A percentile compares a stretch with the other conserved stretches of the same genome.
These are phyloP conservation scores for Fusarium odoratissimum DNA, from an alignment of 2,329 filamentous ascomycete species.

Conservation along the genomic window DNA sequence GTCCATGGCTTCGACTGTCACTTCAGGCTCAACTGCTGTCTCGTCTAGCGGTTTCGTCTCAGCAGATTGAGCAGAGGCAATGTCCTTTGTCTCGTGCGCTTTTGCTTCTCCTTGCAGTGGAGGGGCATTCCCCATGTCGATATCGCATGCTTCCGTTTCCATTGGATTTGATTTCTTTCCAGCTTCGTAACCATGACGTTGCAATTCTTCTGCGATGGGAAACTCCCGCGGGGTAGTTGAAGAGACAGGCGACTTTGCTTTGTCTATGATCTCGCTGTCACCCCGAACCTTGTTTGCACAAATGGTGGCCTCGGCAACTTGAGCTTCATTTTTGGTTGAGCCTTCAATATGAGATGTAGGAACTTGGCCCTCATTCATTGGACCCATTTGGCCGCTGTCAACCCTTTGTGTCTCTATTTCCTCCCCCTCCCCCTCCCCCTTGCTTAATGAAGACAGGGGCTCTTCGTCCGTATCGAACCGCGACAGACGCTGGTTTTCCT, in stretches of 20 bases:
- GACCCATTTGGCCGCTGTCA: background rate
- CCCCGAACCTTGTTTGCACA: background rate
- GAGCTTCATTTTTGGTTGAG: slow-evolving; percentile 14
- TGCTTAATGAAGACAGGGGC: background rate
- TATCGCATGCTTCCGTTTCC: slow-evolving; percentile 13
- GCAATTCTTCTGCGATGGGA: background rate
- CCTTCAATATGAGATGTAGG: background rate
- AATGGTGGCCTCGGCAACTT: background rate
- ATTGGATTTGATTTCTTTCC: background rate
- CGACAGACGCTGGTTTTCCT: background rate
- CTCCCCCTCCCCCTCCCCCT: slow-evolving; percentile 1
- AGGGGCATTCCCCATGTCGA: slow-evolving; percentile 8
- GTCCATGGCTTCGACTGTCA: slow-evolving; percentile 38
- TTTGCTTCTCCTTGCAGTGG: slow-evolving; percentile 1
- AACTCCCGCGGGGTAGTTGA: background rate
- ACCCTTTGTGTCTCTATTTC: background rate
- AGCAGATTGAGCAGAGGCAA: background rate
- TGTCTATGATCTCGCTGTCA: background rate
- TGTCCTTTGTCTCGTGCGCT: background rate
- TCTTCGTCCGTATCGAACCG: background rate
- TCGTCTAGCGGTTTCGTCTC: background rate
- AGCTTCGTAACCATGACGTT: background rate
- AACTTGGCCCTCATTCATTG: background rate
- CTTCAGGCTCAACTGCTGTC: background rate
- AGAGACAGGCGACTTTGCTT: slow-evolving; percentile 2